Percentiles rank a stretch among this genome's conserved stretches.
phyloP scores from a whole-genome alignment of 331 rosid genomes.

The Quercus tomentella region DNA sequence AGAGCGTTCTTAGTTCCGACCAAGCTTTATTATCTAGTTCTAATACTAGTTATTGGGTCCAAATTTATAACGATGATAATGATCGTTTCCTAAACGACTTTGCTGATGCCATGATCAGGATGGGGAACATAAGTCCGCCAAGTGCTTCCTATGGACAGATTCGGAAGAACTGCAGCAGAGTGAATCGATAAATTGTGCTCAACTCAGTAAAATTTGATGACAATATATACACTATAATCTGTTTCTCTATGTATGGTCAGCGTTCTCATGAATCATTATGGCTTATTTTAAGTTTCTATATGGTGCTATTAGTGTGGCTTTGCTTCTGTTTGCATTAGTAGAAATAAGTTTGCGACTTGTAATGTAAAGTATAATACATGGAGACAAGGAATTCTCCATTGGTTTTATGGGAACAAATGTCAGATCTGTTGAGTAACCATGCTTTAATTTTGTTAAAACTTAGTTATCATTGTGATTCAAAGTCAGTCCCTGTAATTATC shows the following conservation, averaged over 20 bases:
- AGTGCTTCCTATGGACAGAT: slow-evolving; percentile 69
- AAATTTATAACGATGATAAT: slow-evolving; percentile 34
- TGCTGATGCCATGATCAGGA: slow-evolving; percentile 60
- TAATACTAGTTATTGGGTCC: slow-evolving; percentile 40
- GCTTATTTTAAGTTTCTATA: not conserved
- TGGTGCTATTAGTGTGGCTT: not conserved
- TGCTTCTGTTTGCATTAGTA: not conserved
- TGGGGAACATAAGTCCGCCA: slow-evolving; percentile 68
- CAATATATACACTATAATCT: too few relatives aligned
- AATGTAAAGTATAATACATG: too few relatives aligned
- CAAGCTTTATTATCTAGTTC: slow-evolving; percentile 53
- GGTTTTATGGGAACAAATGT: too few relatives aligned
- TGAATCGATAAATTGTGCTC: slow-evolving; percentile 22
- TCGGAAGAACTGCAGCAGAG: slow-evolving; percentile 54
- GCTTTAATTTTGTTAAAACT: too few relatives aligned
- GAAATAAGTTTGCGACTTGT: too few relatives aligned
- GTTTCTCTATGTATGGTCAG: too few relatives aligned
- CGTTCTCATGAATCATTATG: not conserved
- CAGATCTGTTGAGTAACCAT: too few relatives aligned
- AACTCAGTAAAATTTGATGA: too few relatives aligned
- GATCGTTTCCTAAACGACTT: slow-evolving; percentile 51
- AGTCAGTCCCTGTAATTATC: too few relatives aligned
- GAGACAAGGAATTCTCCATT: too few relatives aligned
- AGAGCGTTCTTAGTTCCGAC: slow-evolving; percentile 73
- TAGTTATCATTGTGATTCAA: too few relatives aligned